Evolutionary conservation across 805 yeast species (phyloP), one percentile per base, ranked within the genome.

Genomic region (Hanseniaspora mollemarum): DNA sequence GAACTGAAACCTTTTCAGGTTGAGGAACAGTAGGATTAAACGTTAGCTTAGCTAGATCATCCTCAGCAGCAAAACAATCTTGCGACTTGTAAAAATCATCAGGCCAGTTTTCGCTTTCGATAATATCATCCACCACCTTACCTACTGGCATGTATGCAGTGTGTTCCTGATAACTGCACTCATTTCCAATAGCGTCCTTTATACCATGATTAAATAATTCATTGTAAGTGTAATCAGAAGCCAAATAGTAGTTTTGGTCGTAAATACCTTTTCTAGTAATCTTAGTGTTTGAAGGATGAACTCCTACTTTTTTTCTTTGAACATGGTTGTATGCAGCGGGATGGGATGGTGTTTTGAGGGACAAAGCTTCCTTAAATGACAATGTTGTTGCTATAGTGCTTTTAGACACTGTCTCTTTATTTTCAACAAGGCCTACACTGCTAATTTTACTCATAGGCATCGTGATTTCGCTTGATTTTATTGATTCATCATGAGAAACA

Each of bases 401-500:
- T n/a, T 32, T 32, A 12, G 36, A n/a, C n/a, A n/a, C 12, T 28
- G 31, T 28, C 10, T 9, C 31, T 28, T 15, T 15, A 12, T 7
- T 32, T 32, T 32, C 18, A 12, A 12, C 36, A 6, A 6, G 36
- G 15, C 7, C n/a, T 32, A 18, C 36, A 32, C n/a, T n/a, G n/a
- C n/a, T 28, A 28, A 7, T 28, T 8, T 12, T 28, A 28, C 31
- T 28, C 12, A 8, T 12, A 8, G 31, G 7, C 31, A 28, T 8
- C 12, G 12, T 28, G 7, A 6, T 35, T 16, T 52, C 57, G 21
- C 54, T 58, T 43, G 60, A 51, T 9, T 56, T 45, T 22, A 62
- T 54, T 6, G 63, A 51, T 49, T 64, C 62, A 28, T 59, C 59
- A 16, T 59, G 59, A 3, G 61, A 59, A 25, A 53, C 60, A 51